phyloP scores from a whole-genome alignment of 148 eudicot species.

The Nepenthes mirabilis region DNA sequence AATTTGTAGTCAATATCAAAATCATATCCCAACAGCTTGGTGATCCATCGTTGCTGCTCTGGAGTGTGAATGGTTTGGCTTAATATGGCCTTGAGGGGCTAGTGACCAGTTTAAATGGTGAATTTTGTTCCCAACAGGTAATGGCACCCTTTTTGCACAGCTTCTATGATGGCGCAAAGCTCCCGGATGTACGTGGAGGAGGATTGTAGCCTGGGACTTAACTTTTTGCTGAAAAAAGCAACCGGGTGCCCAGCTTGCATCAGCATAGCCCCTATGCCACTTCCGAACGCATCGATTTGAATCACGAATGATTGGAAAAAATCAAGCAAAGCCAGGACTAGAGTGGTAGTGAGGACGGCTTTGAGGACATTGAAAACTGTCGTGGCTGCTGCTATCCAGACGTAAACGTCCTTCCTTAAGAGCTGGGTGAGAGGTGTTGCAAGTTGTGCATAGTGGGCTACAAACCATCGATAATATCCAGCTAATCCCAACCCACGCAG shows the following conservation, averaged over 20 bases:
- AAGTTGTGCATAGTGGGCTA: not conserved
- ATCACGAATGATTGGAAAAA: not conserved
- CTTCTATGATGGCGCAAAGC: not conserved
- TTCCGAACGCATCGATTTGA: not conserved
- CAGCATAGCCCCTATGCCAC: not conserved
- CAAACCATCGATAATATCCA: not conserved
- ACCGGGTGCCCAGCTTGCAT: not conserved
- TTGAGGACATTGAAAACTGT: not conserved
- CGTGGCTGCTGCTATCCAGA: not conserved
- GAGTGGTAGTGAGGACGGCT: not conserved
- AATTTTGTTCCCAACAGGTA: not conserved
- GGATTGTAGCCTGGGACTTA: not conserved
- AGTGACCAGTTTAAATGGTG: not conserved
- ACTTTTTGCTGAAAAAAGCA: not conserved
- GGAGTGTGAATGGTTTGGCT: not conserved
- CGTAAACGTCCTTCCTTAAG: not conserved
- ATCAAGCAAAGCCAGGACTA: not conserved
- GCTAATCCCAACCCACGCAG: not conserved
- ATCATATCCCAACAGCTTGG: constrained; percentile 1
- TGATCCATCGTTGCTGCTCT: not conserved
- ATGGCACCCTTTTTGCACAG: not conserved
- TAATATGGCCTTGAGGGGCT: not conserved
- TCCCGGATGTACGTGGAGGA: constrained; percentile 1
- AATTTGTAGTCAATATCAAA: not conserved
- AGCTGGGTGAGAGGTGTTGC: not conserved